Base-by-base conservation (phyloP, 2,329 filamentous ascomycete species). In the Colletotrichum sp. region DNA sequence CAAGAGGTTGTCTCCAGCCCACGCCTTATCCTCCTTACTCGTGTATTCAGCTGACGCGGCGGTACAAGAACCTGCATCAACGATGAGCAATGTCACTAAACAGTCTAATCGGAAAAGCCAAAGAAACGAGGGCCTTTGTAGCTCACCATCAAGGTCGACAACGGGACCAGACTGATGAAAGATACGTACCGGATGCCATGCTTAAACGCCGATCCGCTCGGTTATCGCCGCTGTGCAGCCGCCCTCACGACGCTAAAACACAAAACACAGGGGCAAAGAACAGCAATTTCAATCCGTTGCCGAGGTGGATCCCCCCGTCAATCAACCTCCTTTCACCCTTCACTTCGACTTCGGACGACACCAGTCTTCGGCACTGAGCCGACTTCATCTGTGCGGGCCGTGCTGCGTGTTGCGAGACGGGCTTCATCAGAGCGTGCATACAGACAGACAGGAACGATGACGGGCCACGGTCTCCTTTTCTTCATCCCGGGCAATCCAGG, bases 401-500 rank as follows among this genome's bases (percentile, higher is more conserved):
- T 76, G 74, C 74, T 74, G 58, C 65, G 70, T 69, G 38, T 70
- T 58, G 64, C 32, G 52, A 60, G 28, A 57, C 21, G 26, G 24
- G 32, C 28, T 43, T 38, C 26, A 21, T 38, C 70, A 74, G 24
- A 65, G 64, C 74, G 64, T 43, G 58, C 70, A 60, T 55, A 16
- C 16, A 52, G 1, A 21, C 43, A n/a, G 38, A n/a, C 43, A 18
- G 34, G 18, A 69, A 63, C 43, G 6, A 74, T 73, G 74, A 9
- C 74, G 21, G 77, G 77, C 16, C 84, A 81, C 76, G 85, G 84
- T 76, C 89, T 96, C 66, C 85, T 96, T 78, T 95, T 92, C 85
- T 93, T 95, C 83, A 88, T 96, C 55, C 91, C 93, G 32, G 94
- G 94, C 24, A 96, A 96, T 78, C 94, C 94, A 7, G 94, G 94